A percentile compares a stretch with the other conserved stretches of the same genome.
phyloP scores from a whole-genome alignment of 1,284 basidiomycete genomes.

The Tetrapyrgos nigripes region DNA sequence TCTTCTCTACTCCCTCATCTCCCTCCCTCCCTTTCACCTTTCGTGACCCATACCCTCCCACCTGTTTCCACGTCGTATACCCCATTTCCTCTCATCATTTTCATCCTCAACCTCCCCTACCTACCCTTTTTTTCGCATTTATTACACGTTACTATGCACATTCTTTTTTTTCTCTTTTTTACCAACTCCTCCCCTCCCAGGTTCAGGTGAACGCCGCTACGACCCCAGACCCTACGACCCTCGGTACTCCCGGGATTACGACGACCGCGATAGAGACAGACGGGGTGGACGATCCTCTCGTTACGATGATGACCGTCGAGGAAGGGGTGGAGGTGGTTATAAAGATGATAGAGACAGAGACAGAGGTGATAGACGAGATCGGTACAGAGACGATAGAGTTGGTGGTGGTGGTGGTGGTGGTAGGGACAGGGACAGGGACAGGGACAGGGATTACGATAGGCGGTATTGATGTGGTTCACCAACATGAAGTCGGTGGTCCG shows the following conservation, averaged over 20 bases:
- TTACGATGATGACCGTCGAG: slow-evolving; percentile 36
- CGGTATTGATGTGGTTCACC: no score
- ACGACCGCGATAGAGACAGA: slow-evolving; percentile 55
- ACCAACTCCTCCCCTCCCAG: slow-evolving; percentile 14
- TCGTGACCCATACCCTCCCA: no score
- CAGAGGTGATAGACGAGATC: slow-evolving; percentile 29
- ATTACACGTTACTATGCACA: no score
- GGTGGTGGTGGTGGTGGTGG: slow-evolving; percentile 19
- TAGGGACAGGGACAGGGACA: background rate
- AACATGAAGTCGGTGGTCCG: no score
- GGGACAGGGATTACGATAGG: no score
- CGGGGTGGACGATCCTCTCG: no score
- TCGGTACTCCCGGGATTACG: slow-evolving; percentile 73
- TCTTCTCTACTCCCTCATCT: slow-evolving; percentile 15
- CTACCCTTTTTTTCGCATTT: no score
- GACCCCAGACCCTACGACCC: slow-evolving; percentile 84
- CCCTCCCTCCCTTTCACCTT: no score
- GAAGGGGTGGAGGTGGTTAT: slow-evolving; percentile 38
- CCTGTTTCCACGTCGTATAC: no score
- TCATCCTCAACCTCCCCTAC: no score
- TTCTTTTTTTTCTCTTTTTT: no score
- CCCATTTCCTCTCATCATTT: no score
- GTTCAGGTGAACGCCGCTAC: slow-evolving; percentile 73
- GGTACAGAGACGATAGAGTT: slow-evolving; percentile 25
- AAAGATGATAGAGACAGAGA: slow-evolving; percentile 31